Conservation (phyloP, 345 rosid genomes). For the Euclidium syriacum region DNA sequence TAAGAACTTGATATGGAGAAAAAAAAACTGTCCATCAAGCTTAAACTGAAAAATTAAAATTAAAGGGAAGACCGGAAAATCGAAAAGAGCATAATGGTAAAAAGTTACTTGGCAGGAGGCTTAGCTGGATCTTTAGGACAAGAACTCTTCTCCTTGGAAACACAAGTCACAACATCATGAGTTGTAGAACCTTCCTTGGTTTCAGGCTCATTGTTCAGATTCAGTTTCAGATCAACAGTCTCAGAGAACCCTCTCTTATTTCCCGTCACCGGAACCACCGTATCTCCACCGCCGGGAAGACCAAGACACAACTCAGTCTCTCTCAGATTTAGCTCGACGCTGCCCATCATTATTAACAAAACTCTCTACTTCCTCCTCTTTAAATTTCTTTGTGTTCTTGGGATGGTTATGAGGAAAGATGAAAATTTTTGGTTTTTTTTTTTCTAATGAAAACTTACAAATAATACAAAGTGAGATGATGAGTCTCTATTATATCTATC, state of each 20-base stretch:
- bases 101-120: conserved; percentile 67
- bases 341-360: conserved; percentile 22
- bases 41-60: not conserved
- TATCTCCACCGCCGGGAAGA: conserved; percentile 53
- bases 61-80: not conserved
- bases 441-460: not conserved
- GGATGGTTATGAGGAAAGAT: conserved; percentile 27
- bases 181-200: conserved; percentile 20
- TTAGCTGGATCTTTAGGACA: conserved; percentile 51
- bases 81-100: conserved; percentile 3
- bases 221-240: conserved; percentile 75
- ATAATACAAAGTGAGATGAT: conserved; percentile 26
- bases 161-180: conserved; percentile 16
- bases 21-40: not conserved
- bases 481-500: conserved; percentile 21
- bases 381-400: conserved; percentile 4
- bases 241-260: conserved; percentile 72
- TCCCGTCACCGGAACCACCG: conserved; percentile 23
- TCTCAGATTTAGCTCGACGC: conserved; percentile 39
- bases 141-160: conserved; percentile 22
- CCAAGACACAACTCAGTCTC: conserved; percentile 87
- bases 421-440: conserved; percentile 3
- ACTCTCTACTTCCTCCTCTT: conserved; percentile 8
- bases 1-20: not conserved
- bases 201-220: conserved; percentile 40